Conservation (phyloP, 306 rosid genomes). For the Rosa chinensis region DNA sequence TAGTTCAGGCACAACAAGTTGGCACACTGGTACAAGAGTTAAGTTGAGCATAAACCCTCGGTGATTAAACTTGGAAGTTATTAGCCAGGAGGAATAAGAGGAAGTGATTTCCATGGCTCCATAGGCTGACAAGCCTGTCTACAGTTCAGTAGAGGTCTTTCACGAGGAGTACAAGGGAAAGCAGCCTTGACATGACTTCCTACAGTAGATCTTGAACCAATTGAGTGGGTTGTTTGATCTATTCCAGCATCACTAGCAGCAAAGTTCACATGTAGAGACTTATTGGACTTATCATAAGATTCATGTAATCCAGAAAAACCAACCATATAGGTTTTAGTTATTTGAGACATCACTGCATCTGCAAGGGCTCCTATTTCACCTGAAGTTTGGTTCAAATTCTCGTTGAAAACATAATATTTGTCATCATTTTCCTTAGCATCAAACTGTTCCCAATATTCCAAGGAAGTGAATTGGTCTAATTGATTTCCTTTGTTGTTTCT, state of each 20-base stretch:
- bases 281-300: slow-evolving; percentile 18
- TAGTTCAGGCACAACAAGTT: too few relatives aligned
- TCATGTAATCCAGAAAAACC: slow-evolving; percentile 35
- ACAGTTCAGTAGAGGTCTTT: too few relatives aligned
- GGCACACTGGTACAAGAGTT: too few relatives aligned
- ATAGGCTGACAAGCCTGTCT: too few relatives aligned
- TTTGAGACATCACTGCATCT: slow-evolving; percentile 29
- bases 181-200: too few relatives aligned
- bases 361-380: slow-evolving; percentile 34
- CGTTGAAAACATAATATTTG: slow-evolving; percentile 23
- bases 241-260: slow-evolving; percentile 28
- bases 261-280: slow-evolving; percentile 10
- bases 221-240: slow-evolving; percentile 24
- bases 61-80: too few relatives aligned
- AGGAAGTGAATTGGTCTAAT: slow-evolving; percentile 27
- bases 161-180: too few relatives aligned
- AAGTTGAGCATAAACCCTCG: too few relatives aligned
- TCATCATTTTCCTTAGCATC: slow-evolving; percentile 32
- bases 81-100: too few relatives aligned
- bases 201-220: background rate
- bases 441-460: slow-evolving; percentile 25
- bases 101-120: too few relatives aligned
- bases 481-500: slow-evolving; percentile 31
- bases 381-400: slow-evolving; percentile 27
- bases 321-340: slow-evolving; percentile 22